A percentile compares a stretch with the other conserved stretches of the same genome.
phyloP scores from a whole-genome alignment of 495 filamentous ascomycete genomes.

The Lasiosphaeria ovina region DNA sequence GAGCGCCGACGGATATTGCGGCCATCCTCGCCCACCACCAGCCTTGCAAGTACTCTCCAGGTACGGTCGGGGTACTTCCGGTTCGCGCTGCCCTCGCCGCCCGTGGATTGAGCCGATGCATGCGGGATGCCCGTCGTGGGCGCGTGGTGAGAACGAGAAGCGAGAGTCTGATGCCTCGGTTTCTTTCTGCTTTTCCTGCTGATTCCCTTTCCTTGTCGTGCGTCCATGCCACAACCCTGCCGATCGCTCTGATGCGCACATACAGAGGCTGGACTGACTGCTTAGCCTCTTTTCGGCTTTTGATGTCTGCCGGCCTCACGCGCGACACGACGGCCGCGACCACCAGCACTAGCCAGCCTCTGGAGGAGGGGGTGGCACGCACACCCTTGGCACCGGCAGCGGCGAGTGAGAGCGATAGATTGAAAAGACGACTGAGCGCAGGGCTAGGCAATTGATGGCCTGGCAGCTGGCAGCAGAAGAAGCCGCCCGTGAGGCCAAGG shows the following conservation, averaged over 20 bases:
- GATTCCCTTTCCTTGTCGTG: background rate
- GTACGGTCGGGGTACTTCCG: slow-evolving; percentile 5
- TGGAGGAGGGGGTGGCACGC: background rate
- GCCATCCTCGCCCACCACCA: slow-evolving; percentile 9
- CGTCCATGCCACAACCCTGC: slow-evolving; percentile 7
- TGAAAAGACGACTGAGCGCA: slow-evolving; percentile 13
- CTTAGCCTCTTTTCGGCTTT: background rate
- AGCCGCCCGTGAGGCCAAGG: slow-evolving; percentile 18
- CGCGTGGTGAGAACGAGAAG: background rate
- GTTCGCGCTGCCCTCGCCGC: slow-evolving; percentile 1
- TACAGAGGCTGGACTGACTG: background rate
- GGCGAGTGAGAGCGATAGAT: slow-evolving; percentile 19
- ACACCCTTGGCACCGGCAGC: background rate
- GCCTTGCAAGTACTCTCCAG: slow-evolving; percentile 6
- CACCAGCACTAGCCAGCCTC: slow-evolving; percentile 3
- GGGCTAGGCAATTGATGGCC: slow-evolving; percentile 17
- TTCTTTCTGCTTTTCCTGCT: no score
- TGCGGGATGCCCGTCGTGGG: slow-evolving; percentile 8
- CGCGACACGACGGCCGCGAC: background rate
- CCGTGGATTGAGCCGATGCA: slow-evolving; percentile 23
- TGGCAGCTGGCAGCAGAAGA: slow-evolving; percentile 12
- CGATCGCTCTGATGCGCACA: background rate
- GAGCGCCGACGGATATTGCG: slow-evolving; percentile 12
- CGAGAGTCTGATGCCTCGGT: background rate
- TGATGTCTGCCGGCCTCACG: slow-evolving; percentile 10